Base-by-base conservation (phyloP, 345 rosid species). In the Lenwebbia sp. region DNA sequence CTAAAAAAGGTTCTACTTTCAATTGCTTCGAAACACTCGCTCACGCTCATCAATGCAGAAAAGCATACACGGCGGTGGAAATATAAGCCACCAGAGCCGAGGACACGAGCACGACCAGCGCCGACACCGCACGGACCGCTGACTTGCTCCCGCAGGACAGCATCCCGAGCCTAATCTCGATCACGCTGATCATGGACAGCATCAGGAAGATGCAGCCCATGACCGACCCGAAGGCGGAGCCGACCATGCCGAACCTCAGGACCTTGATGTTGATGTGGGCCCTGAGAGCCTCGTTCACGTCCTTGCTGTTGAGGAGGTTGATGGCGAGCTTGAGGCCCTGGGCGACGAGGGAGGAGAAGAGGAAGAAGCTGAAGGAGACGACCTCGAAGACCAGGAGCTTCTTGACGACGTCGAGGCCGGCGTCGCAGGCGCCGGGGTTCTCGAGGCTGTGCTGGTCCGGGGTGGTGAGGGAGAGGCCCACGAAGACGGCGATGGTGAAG, bases 171-270 rank as follows among this genome's bases (percentile, higher is more conserved):
- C 97, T 95, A 84, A 97, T 93, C 95, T 97, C 90, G 55, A 97
- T 96, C 52, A 97, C 99, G 86, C 94, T 85, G 54, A 97, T 91
- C 91, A 97, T 97, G 14, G 99, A 97, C 22, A 96, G 88, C 92
- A 95, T 90, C 95, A 96, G 78, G 83, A 97, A 96, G n/a, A 97
- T 15, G 92, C 99, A 97, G 0, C 99, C 99, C 96, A 97, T 91
- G 1, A 97, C 97, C 6, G 99, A 97, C 52, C 99, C 99, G 5
- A 88, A 82, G n/a, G 99, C 98, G 5, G 97, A 94, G 3, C 93
- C 97, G 94, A 95, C 88, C 98, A 96, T 96, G 81, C 98, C 99
- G 58, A 93, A 92, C 88, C 98, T 88, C 90, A 94, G 83, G 17
- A 93, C 98, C 88, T 88, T 94, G 12, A 94, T 60, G 85, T 92